phyloP scores from a whole-genome alignment of 192 early-diverging fungal genomes.

The Backusella tarrabulga region DNA sequence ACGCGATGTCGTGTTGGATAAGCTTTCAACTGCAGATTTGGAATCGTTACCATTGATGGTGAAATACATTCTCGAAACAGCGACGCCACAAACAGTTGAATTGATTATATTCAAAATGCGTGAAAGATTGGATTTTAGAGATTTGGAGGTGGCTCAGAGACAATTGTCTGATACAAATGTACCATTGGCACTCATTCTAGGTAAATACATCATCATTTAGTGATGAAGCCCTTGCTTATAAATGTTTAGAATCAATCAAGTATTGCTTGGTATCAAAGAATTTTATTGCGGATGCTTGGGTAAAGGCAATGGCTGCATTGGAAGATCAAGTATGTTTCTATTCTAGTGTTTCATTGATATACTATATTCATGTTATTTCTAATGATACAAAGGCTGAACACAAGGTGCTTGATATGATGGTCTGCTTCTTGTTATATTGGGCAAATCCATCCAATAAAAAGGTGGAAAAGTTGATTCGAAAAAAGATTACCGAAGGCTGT shows the following conservation, averaged over 20 bases:
- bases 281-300: constrained; percentile 70
- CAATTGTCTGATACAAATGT: constrained; percentile 10
- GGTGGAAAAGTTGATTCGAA: constrained; percentile 45
- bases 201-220: constrained; percentile 8
- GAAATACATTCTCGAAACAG: constrained; percentile 70
- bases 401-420: constrained; percentile 51
- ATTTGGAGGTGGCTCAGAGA: constrained; percentile 49
- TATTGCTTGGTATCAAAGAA: constrained; percentile 64
- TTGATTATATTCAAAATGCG: constrained; percentile 50
- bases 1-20: constrained; percentile 56
- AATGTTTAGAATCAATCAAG: constrained; percentile 57
- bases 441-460: constrained; percentile 54
- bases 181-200: constrained; percentile 44
- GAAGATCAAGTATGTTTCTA: constrained; percentile 42
- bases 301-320: constrained; percentile 53
- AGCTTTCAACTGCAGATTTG: constrained; percentile 64
- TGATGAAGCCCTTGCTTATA: neutral
- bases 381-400: constrained; percentile 34
- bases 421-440: constrained; percentile 50
- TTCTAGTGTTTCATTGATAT: neutral
- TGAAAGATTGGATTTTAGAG: constrained; percentile 60
- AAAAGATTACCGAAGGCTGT: constrained; percentile 45
- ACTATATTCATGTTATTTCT: neutral
- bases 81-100: constrained; percentile 45
- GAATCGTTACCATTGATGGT: constrained; percentile 70